These are phyloP conservation scores for Aureobasidium sp. DNA, from an alignment of 2,329 filamentous ascomycete species.

Conservation along the genomic window DNA sequence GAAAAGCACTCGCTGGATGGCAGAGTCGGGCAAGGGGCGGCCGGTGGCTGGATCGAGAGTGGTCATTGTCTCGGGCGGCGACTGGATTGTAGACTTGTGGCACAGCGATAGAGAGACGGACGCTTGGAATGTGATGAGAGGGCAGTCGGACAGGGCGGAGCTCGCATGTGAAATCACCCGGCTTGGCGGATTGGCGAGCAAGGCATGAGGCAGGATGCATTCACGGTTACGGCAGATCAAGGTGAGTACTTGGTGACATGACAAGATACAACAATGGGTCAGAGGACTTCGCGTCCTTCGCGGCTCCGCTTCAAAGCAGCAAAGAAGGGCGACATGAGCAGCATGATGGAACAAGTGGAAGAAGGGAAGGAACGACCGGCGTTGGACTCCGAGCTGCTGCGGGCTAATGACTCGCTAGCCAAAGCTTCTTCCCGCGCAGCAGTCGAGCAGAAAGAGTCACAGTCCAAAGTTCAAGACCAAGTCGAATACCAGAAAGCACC, in stretches of 20 bases:
- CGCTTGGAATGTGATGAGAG: not conserved
- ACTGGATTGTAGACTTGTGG: not conserved
- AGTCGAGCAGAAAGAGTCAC: not conserved
- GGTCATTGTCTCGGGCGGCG: constrained; percentile 41
- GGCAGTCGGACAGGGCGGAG: not conserved
- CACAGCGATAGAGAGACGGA: not conserved
- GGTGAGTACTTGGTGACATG: not conserved
- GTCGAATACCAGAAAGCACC: not conserved
- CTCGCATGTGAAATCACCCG: not conserved
- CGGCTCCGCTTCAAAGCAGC: not conserved
- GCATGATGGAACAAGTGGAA: not conserved
- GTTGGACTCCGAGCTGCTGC: not conserved
- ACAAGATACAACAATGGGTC: not conserved
- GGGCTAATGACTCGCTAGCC: not conserved
- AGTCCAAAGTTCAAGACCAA: not conserved
- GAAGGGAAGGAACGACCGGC: not conserved
- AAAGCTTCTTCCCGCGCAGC: not conserved
- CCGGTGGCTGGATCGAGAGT: constrained; percentile 64
- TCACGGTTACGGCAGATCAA: not conserved
- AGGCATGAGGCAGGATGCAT: not conserved
- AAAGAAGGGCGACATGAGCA: not conserved
- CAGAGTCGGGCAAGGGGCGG: constrained; percentile 57
- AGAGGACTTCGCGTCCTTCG: not conserved
- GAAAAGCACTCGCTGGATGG: constrained; percentile 80
- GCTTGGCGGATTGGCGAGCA: not conserved